Conservation (phyloP, 192 early-diverging fungal genomes). For the Lobulomyces angularis region DNA sequence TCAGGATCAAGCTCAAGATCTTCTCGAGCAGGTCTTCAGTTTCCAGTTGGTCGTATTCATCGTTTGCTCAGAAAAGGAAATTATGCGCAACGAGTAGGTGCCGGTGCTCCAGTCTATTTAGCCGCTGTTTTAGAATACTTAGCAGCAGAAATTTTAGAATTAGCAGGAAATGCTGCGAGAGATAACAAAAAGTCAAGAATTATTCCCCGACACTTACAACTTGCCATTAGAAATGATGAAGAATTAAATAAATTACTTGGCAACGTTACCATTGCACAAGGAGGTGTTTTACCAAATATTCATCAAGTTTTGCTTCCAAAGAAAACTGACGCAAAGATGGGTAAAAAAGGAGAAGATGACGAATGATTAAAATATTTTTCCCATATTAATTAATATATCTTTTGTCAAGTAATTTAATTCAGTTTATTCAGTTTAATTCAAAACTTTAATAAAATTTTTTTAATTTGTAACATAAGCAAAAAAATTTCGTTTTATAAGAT, state of each 20-base stretch:
- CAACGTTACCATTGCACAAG: constrained; percentile 84
- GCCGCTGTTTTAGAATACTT: constrained; percentile 95
- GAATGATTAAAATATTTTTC: too few species aligned
- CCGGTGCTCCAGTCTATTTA: constrained; percentile 84
- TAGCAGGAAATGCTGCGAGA: constrained; percentile 89
- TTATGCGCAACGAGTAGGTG: constrained; percentile 87
- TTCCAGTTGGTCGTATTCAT: constrained; percentile 96
- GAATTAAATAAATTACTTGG: constrained; percentile 85
- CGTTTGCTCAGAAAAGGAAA: constrained; percentile 86
- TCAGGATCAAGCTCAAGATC: constrained; percentile 5
- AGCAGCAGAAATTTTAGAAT: constrained; percentile 89
- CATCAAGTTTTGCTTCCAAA: constrained; percentile 16
- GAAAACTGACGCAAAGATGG: too few species aligned
- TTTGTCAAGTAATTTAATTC: too few species aligned
- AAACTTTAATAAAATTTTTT: too few species aligned
- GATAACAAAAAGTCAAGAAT: constrained; percentile 94
- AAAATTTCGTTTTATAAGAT: too few species aligned
- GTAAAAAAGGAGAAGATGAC: too few species aligned
- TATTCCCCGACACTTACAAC: constrained; percentile 87
- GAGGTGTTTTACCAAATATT: constrained; percentile 91
- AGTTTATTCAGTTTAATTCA: too few species aligned
- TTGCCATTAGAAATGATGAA: constrained; percentile 93
- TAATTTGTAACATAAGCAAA: too few species aligned
- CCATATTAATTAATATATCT: too few species aligned
- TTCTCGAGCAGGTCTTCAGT: constrained; percentile 62